Evolutionary conservation across 2,329 filamentous ascomycete genomes (phyloP), one percentile per base, ranked within the genome.

Genomic region (Clonostachys solani): DNA sequence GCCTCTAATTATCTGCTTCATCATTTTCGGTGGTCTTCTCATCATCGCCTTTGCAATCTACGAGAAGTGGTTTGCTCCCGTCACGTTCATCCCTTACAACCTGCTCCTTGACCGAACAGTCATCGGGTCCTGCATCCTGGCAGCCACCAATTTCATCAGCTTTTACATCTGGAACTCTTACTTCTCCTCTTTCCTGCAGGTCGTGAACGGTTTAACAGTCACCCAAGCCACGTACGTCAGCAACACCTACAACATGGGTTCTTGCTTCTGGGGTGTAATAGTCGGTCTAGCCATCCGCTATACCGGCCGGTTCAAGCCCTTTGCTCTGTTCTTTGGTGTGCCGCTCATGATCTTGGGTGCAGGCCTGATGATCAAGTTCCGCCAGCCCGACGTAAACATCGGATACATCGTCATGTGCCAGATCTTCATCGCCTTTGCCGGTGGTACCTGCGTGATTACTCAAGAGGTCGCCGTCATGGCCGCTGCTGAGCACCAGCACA

Each of bases 401-500:
- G 62, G 71, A 4, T 71, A 74, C 56, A 69, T 81, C 15, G 65
- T 77, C 48, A 72, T 75, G 54, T 75, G 72, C 13, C 78, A 83
- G 57, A 64, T 81, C 40, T 61, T 68, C 36, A 59, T 60, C 33
- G 64, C 64, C 43, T 71, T 69, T 43, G 70, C 74, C 17, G 73
- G 81, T 54, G 81, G 80, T 2, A 68, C 78, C 3, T 66, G 83
- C 12, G 80, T 84, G 40, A 75, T 85, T 34, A 72, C 73, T 19
- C 77, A 78, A 41, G 77, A 86, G 58, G 72, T 86, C 56, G 79
- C 80, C 17, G 78, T 69, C 60, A 81, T 85, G 66, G 77, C 79
- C 1, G 79, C 75, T 2, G 73, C 74, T 2, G 74, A 73, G 17
- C 81, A 86, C 52, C 73, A 83, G 53, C 74, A 83, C 56, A 70